Evolutionary conservation across 1,139 yeast genomes (phyloP).

Genomic region (Geotrichum klebahnii): DNA sequence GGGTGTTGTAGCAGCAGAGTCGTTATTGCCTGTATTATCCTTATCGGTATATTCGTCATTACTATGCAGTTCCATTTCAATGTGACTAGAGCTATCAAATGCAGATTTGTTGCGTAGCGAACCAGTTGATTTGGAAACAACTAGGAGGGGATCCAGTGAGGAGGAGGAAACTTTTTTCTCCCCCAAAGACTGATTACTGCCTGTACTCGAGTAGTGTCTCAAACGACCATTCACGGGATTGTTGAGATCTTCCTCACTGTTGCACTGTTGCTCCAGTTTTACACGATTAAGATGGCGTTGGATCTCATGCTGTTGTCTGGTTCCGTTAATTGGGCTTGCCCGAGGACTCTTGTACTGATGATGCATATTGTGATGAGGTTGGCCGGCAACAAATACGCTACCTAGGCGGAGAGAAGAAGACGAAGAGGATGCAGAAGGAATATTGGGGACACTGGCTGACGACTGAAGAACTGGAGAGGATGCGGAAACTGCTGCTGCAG

Average conservation of each 20-base stretch:
- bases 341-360: conserved; percentile 15
- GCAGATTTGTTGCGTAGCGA: not conserved
- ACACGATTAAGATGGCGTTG: conserved; percentile 22
- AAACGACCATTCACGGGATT: conserved; percentile 6
- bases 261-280: conserved; percentile 9
- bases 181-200: conserved; percentile 10
- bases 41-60: not conserved
- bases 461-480: not conserved
- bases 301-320: conserved; percentile 21
- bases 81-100: conserved; percentile 1
- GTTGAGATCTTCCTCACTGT: conserved; percentile 15
- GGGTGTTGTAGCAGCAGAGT: not conserved
- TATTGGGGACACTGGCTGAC: conserved; percentile 3
- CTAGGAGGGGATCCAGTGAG: conserved; percentile 3
- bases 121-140: conserved; percentile 8
- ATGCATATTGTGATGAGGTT: conserved; percentile 6
- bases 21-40: not conserved
- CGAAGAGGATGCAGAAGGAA: conserved; percentile 8
- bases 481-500: conserved; percentile 1
- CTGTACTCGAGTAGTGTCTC: conserved; percentile 15
- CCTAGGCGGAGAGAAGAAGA: conserved; percentile 17
- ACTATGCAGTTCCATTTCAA: too few species aligned
- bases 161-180: conserved; percentile 7
- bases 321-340: conserved; percentile 22
- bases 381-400: conserved; percentile 1